Evolutionary conservation across 441 rosid genomes (phyloP), one percentile per base, ranked within the genome.

Genomic region (Mallotus japonicus): DNA sequence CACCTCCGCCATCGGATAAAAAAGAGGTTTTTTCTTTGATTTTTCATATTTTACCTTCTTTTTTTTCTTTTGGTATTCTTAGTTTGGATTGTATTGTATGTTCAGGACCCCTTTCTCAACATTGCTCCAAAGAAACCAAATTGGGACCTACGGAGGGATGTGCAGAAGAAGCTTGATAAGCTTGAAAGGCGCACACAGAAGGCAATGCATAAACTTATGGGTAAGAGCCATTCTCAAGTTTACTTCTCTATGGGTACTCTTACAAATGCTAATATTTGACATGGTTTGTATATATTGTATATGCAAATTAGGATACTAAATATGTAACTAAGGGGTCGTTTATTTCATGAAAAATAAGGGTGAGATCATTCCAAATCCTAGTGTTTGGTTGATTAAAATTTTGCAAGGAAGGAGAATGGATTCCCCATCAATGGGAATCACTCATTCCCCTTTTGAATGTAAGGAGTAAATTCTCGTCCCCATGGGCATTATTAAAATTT

Each of bases 81-180:
- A 69, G 15, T 65, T 4, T 8, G 69, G 67, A 6, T 17, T 63
- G 2, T 28, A 28, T 28, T 28, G 28, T 56, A 65, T 40, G 28
- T 75, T 28, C 65, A 95, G 99, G 97, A 96, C 82, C 98, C 98
- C 14, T 90, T 93, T 80, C 85, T 88, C 74, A 96, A 88, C 83
- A 93, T 96, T 78, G 98, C 98, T 77, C 99, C 99, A 12, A 93
- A 96, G 87, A 93, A 96, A 80, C 97, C 99, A 16, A 96, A 96
- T 75, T 93, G 96, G 99, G 97, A 96, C 85, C 86, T 96, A 17
- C 82, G 96, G 62, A 93, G 98, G 74, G 97, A 92, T 80, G 94
- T 95, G 61, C 98, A 95, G 85, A 95, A 90, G 90, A 95, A 93
- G 91, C 94, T 92, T 59, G 93, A 93, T 82, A 95, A 90, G 84